A percentile compares a stretch with the other conserved stretches of the same genome.
Evolutionary conservation across 306 rosid genomes (phyloP).

Genomic region (Cercis canadensis): DNA sequence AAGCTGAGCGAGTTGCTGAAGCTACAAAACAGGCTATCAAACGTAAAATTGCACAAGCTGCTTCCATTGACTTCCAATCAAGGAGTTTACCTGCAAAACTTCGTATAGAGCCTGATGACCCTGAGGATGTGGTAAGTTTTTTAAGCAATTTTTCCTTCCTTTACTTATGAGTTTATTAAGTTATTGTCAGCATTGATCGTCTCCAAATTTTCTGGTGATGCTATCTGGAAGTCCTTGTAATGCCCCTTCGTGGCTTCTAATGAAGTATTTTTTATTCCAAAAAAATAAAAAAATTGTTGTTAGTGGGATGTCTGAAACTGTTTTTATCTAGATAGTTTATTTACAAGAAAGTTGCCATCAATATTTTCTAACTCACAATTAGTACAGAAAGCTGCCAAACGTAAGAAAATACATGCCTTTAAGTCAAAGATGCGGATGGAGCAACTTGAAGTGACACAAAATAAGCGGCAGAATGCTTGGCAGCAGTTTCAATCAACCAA

Average conservation of each 20-base stretch:
- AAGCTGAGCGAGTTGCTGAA: conserved; percentile 95
- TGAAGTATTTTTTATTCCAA: not conserved
- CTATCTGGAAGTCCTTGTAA: conserved; percentile 2
- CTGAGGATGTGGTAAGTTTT: conserved; percentile 90
- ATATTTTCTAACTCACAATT: conserved; percentile 34
- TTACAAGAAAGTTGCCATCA: conserved; percentile 18
- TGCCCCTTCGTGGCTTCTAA: not conserved
- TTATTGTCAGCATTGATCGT: conserved; percentile 21
- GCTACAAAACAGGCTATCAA: conserved; percentile 96
- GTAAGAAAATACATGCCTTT: conserved; percentile 94
- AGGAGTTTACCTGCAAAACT: conserved; percentile 88
- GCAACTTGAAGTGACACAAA: conserved; percentile 95
- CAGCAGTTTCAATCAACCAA: conserved; percentile 95
- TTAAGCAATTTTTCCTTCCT: not conserved
- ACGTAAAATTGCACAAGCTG: conserved; percentile 94
- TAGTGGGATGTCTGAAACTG: conserved; percentile 17
- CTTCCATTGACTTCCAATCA: conserved; percentile 79
- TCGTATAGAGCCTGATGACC: conserved; percentile 90
- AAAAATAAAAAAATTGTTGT: not conserved
- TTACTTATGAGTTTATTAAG: not conserved
- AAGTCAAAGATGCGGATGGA: conserved; percentile 98
- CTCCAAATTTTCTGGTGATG: conserved; percentile 8
- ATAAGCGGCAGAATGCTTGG: conserved; percentile 99
- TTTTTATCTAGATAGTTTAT: conserved; percentile 4
- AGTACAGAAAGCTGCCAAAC: conserved; percentile 79